Evolutionary conservation across 164 flowering plant species (phyloP).

Genomic region (Chloranthus sessilifolius): DNA sequence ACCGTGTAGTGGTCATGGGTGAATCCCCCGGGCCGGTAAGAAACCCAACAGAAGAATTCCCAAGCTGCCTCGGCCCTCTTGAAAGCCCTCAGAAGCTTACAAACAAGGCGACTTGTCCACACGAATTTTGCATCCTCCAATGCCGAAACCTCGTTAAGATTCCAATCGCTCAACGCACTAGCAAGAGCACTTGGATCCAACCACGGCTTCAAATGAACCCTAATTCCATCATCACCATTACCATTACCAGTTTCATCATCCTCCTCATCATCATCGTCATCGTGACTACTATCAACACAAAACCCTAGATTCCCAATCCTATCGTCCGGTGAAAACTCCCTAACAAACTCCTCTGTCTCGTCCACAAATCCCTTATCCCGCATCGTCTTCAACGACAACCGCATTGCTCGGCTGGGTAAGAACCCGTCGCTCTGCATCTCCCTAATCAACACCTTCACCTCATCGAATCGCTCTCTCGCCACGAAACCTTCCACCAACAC

Average conservation of each 20-base stretch:
- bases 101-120: slow-evolving; percentile 81
- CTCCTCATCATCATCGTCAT: slow-evolving; percentile 29
- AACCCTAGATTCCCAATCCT: slow-evolving; percentile 44
- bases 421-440: slow-evolving; percentile 76
- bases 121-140: slow-evolving; percentile 64
- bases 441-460: slow-evolving; percentile 41
- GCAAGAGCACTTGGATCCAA: slow-evolving; percentile 87
- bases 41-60: slow-evolving; percentile 92
- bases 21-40: slow-evolving; percentile 69
- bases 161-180: slow-evolving; percentile 65
- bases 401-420: slow-evolving; percentile 59
- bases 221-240: slow-evolving; percentile 15
- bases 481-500: slow-evolving; percentile 48
- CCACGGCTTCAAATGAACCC: slow-evolving; percentile 71
- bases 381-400: slow-evolving; percentile 38
- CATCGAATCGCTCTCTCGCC: slow-evolving; percentile 32
- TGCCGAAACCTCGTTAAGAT: slow-evolving; percentile 47
- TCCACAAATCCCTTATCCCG: slow-evolving; percentile 48
- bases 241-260: slow-evolving; percentile 13
- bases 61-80: slow-evolving; percentile 73
- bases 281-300: slow-evolving; percentile 24
- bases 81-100: slow-evolving; percentile 73
- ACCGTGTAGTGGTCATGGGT: slow-evolving; percentile 72
- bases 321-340: slow-evolving; percentile 60
- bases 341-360: slow-evolving; percentile 42